Conservation (phyloP, 2,329 filamentous ascomycete species). For the Aspergillus udagawae region DNA sequence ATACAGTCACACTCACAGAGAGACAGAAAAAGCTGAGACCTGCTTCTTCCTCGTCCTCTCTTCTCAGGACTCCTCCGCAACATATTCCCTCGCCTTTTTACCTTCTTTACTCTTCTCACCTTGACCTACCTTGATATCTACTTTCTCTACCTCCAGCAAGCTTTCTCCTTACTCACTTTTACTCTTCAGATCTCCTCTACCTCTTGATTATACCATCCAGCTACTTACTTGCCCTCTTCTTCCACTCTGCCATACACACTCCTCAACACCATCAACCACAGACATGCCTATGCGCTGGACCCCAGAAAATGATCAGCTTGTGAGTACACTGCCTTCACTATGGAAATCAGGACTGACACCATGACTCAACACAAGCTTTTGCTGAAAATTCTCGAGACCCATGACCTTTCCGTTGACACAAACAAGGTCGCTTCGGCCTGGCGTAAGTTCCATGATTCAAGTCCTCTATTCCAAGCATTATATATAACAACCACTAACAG, state of each 20-base stretch:
- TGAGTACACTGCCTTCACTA: slow-evolving; percentile 13
- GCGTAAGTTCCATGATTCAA: slow-evolving; percentile 28
- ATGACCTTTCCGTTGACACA: slow-evolving; percentile 32
- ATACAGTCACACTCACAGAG: background rate
- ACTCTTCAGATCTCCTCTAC: background rate
- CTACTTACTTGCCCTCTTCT: background rate
- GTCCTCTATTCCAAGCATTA: background rate
- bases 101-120: background rate
- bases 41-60: background rate
- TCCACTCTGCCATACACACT: background rate
- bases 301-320: slow-evolving; percentile 34
- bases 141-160: background rate
- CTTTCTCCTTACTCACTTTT: background rate
- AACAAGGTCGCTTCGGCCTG: slow-evolving; percentile 34
- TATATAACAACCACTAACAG: background rate
- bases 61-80: background rate
- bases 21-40: background rate
- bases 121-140: background rate
- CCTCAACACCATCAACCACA: background rate
- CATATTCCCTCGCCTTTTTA: background rate
- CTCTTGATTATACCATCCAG: background rate
- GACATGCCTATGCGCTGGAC: slow-evolving; percentile 37
- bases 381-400: slow-evolving; percentile 39
- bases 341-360: background rate
- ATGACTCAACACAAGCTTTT: slow-evolving; percentile 28